phyloP scores from a whole-genome alignment of 2,329 filamentous ascomycete genomes.

The Fusarium sp. region DNA sequence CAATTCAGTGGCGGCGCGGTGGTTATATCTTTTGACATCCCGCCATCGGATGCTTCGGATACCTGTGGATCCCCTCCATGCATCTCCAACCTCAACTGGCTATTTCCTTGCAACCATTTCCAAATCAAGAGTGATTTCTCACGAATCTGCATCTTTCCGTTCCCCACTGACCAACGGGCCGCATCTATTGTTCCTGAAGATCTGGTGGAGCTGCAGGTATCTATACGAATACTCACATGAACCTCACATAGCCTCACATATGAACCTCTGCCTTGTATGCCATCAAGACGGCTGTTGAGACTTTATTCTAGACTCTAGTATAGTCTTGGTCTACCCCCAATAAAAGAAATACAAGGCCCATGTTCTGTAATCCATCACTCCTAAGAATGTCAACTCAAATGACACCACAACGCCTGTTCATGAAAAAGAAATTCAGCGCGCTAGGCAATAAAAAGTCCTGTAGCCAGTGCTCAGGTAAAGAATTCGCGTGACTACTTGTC shows the following conservation, averaged over 20 bases:
- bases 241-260: background rate
- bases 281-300: background rate
- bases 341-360: slow-evolving; percentile 13
- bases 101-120: slow-evolving; percentile 22
- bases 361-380: slow-evolving; percentile 46
- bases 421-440: slow-evolving; percentile 41
- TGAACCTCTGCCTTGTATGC: background rate
- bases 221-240: background rate
- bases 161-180: slow-evolving; percentile 34
- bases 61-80: slow-evolving; percentile 39
- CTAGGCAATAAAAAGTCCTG: slow-evolving; percentile 35
- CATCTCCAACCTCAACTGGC: slow-evolving; percentile 19
- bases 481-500: slow-evolving; percentile 19
- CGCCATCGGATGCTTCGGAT: slow-evolving; percentile 39
- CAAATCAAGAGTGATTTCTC: slow-evolving; percentile 30
- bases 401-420: slow-evolving; percentile 50
- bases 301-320: slow-evolving; percentile 38
- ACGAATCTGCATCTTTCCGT: slow-evolving; percentile 28
- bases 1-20: background rate
- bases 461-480: slow-evolving; percentile 5
- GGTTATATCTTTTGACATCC: slow-evolving; percentile 27
- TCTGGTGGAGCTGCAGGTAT: slow-evolving; percentile 21
- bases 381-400: slow-evolving; percentile 30
- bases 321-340: slow-evolving; percentile 9
- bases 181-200: slow-evolving; percentile 40